Percentiles rank a stretch among this genome's conserved stretches.
Evolutionary conservation across 805 yeast genomes (phyloP).

Genomic region (Nakazawaea populi): DNA sequence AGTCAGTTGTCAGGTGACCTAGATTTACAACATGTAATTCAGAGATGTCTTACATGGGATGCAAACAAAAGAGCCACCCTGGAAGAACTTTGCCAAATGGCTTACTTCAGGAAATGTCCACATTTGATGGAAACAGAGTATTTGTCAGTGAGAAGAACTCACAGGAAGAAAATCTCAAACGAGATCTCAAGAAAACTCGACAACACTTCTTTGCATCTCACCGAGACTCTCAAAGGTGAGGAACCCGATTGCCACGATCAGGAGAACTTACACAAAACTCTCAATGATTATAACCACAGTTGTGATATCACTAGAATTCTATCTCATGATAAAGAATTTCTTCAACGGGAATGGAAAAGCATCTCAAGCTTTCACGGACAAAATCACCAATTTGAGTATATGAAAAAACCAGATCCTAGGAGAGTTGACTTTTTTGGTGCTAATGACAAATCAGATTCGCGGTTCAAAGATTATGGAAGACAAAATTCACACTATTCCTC

Average conservation of each 20-base stretch:
- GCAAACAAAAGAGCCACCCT: slow-evolving; percentile 60
- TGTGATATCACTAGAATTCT: background rate
- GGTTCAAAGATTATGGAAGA: background rate
- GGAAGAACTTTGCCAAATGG: slow-evolving; percentile 38
- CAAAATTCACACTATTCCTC: background rate
- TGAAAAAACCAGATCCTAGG: background rate
- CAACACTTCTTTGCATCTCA: too few relatives aligned
- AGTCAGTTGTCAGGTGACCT: slow-evolving; percentile 37
- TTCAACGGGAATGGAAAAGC: background rate
- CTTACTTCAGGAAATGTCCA: slow-evolving; percentile 47
- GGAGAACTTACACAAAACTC: background rate
- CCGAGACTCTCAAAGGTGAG: too few relatives aligned
- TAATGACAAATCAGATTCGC: background rate
- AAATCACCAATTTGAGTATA: background rate
- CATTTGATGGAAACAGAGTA: slow-evolving; percentile 15
- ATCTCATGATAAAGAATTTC: background rate
- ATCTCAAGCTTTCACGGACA: background rate
- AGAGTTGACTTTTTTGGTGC: background rate
- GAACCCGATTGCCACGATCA: too few relatives aligned
- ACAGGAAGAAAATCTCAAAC: background rate
- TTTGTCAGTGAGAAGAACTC: background rate
- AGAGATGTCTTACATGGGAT: slow-evolving; percentile 67
- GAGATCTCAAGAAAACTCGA: background rate
- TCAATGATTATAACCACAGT: background rate
- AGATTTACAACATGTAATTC: slow-evolving; percentile 36